Evolutionary conservation across 805 yeast species (phyloP).

Genomic region (Wickerhamiella qilinensis): DNA sequence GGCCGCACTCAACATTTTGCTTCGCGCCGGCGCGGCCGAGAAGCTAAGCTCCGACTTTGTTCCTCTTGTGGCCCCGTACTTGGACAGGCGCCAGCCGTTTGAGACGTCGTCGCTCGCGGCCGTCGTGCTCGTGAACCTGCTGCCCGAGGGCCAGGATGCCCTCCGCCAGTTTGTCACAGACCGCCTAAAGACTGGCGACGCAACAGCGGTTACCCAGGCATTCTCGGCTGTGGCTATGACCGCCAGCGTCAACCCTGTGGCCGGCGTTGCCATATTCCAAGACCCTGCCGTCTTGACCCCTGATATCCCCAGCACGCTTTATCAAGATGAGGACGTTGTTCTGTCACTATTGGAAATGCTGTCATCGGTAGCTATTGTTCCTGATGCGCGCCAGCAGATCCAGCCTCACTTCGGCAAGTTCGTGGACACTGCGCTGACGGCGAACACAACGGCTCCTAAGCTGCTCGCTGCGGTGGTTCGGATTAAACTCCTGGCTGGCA

Average conservation of each 20-base stretch:
- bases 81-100: conserved; percentile 1
- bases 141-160: conserved; percentile 1
- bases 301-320: conserved; percentile 7
- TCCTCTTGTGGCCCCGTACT: conserved; percentile 4
- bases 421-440: conserved; percentile 13
- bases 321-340: conserved; percentile 12
- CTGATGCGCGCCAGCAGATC: conserved; percentile 17
- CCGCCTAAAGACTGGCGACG: background rate
- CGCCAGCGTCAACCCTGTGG: conserved; percentile 16
- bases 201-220: conserved; percentile 8
- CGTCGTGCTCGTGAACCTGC: conserved; percentile 3
- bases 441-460: conserved; percentile 11
- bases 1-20: conserved; percentile 5
- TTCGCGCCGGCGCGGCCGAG: conserved; percentile 2
- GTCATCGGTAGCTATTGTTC: conserved; percentile 21
- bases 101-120: conserved; percentile 3
- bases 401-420: conserved; percentile 12
- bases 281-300: conserved; percentile 6
- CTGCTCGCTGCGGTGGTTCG: conserved; percentile 22
- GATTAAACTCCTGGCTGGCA: conserved; percentile 20
- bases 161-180: conserved; percentile 3
- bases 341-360: conserved; percentile 19
- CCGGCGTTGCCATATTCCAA: conserved; percentile 16
- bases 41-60: conserved; percentile 1
- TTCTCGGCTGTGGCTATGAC: conserved; percentile 16